Evolutionary conservation across 257 asterid genomes (phyloP).

Genomic region (Fraxinus anomala): DNA sequence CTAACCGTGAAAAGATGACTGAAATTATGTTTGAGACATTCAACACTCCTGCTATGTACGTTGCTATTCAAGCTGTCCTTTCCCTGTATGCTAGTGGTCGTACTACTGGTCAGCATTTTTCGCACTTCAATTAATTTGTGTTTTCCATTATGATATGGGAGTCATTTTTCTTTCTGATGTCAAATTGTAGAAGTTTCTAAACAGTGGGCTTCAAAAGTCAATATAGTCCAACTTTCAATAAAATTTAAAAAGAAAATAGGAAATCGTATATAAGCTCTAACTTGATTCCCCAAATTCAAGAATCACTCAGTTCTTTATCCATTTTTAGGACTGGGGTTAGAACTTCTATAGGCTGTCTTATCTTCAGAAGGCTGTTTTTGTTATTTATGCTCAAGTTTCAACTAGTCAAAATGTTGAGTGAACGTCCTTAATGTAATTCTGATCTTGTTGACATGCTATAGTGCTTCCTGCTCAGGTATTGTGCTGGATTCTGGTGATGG

Average conservation of each 20-base stretch:
- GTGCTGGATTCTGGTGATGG: slow-evolving; percentile 15
- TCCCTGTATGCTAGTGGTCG: slow-evolving; percentile 56
- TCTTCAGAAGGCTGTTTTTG: no score
- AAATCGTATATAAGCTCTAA: not conserved
- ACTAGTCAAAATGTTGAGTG: not conserved
- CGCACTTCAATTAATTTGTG: not conserved
- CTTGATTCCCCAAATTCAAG: no score
- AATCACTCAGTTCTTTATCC: no score
- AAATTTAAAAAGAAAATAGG: not conserved
- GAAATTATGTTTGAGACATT: slow-evolving; percentile 51
- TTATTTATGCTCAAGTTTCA: not conserved
- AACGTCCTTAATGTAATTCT: not conserved
- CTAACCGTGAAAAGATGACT: slow-evolving; percentile 50
- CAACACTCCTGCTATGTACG: slow-evolving; percentile 50
- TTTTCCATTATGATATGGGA: not conserved
- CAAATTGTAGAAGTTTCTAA: not conserved
- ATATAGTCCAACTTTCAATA: not conserved
- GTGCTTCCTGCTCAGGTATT: not conserved
- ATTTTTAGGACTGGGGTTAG: no score
- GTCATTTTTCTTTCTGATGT: not conserved
- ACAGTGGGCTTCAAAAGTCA: not conserved
- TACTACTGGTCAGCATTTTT: slow-evolving; percentile 34
- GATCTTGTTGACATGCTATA: not conserved
- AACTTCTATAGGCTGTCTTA: no score
- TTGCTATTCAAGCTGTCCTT: slow-evolving; percentile 49